Base-by-base conservation (phyloP, 345 rosid species). In the Rhodomyrtus tomentosa region DNA sequence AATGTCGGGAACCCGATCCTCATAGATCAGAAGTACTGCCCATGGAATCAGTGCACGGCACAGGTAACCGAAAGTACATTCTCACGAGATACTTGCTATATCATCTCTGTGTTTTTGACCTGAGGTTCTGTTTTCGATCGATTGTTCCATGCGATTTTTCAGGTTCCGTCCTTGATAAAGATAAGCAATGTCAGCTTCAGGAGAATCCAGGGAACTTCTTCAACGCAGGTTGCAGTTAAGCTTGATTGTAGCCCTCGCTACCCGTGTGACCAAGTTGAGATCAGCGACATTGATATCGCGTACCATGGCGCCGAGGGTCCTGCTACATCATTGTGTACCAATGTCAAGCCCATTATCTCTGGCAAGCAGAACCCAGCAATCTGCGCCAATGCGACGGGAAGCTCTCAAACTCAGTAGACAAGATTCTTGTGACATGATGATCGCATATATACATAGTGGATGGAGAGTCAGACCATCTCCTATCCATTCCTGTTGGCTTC, bases 181-280 rank as follows among this genome's bases (percentile, higher is more conserved):
- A 59, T 93, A 45, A 86, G 83, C 56, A 81, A 87, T 50, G 85
- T 93, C 24, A 85, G 87, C 85, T 93, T 93, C 91, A 90, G 83
- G 83, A 89, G 56, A 29, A 85, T 93, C 8, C 55, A 85, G 48
- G 94, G 94, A 55, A 93, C 92, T 32, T 89, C 96, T 5, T 84
- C 89, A 7, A 88, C 91, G 51, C 85, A 55, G 32, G 81, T 83
- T 4, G 93, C 88, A 9, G 89, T 90, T 84, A 92, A 83, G 85
- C 84, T 93, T 45, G 18, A 55, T 7, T 93, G 94, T 68, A 92
- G 95, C 88, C 83, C 50, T 13, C 90, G 88, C 5, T 7, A 56
- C 22, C 92, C 92, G 0, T 91, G 91, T 36, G 38, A 62, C n/a
- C 51, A 81, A 1, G 84, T 85, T 16, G 50, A 81, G 76, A 10